Evolutionary conservation across 495 filamentous ascomycete species (phyloP), one percentile per base, ranked within the genome.

Genomic region (Opeltia flavorubescens): DNA sequence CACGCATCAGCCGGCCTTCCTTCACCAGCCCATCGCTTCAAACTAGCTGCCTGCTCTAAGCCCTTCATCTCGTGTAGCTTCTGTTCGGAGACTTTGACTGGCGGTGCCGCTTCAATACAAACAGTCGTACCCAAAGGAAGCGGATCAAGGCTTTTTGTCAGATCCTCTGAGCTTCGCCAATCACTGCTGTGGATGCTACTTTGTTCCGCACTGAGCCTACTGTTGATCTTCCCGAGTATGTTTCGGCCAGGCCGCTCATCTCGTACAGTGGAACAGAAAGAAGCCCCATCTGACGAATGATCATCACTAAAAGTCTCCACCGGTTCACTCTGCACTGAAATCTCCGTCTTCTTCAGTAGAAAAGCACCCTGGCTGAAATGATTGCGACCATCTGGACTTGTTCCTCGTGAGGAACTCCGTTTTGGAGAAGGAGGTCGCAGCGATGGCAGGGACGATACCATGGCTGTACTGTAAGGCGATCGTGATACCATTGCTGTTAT

Each of bases 321-420:
- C 12, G 39, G 39, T 20, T 21, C 24, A 13, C 39, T 42, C 12
- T 42, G 20, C 4, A 42, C 24, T 12, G 39, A 42, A 20, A 42
- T 42, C 20, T 42, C 39, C 13, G 39, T 42, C 39, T 42, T 42
- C 13, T 42, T 42, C 11, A 42, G 39, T n/a, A 42, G 39, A 21
- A 23, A 42, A 2, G 39, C 39, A 12, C 39, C 39, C 20, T 17
- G 39, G 39, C 39, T 20, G 39, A 42, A 42, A 21, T 3, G 23
- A 26, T 3, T 13, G 23, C 3, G 13, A 13, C 23, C 39, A 42
- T 66, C 81, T 26, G 81, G 73, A 68, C 51, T 57, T 33, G 63
- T 67, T n/a, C 77, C 78, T n/a, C 61, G 65, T 43, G 12, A 12
- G 12, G 15, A 6, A 4, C 39, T 42, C 13, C 12, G 4, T 4